A percentile compares a stretch with the other conserved stretches of the same genome.
phyloP scores from a whole-genome alignment of 2,329 filamentous ascomycete genomes.

The Verticillium isaacii region DNA sequence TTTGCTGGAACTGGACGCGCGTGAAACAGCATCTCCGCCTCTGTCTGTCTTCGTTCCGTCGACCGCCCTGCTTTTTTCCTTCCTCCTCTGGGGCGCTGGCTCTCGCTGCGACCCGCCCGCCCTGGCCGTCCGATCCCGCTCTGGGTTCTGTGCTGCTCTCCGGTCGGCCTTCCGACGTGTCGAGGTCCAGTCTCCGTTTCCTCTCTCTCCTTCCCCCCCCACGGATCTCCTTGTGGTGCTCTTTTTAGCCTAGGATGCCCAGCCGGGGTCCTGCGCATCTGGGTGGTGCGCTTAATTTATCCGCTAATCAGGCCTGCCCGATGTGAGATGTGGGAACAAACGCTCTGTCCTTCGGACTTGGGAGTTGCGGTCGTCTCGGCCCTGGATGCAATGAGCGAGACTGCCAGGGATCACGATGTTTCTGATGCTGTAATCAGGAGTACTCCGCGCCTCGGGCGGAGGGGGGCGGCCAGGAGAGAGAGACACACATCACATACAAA shows the following conservation, averaged over 20 bases:
- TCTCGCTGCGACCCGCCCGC: background rate
- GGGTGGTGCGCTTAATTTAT: conserved; percentile 1
- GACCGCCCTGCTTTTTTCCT: background rate
- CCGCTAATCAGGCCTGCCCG: conserved; percentile 1
- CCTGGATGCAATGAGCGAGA: background rate
- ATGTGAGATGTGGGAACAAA: background rate
- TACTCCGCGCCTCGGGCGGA: too few relatives aligned
- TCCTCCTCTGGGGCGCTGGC: background rate
- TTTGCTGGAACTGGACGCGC: background rate
- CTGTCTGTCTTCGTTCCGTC: background rate
- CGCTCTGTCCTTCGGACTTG: background rate
- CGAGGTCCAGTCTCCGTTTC: background rate
- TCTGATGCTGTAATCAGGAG: background rate
- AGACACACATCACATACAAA: too few relatives aligned
- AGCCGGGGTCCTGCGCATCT: background rate
- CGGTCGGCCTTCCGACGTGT: background rate
- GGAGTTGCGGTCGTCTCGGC: background rate
- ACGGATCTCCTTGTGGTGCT: background rate
- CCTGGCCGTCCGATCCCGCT: background rate
- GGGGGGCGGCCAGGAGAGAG: too few relatives aligned
- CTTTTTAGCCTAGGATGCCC: background rate
- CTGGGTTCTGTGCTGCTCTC: background rate
- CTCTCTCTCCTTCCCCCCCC: background rate
- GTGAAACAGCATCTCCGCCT: background rate
- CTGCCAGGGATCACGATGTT: background rate